Percentiles rank a stretch among this genome's conserved stretches.
phyloP scores from a whole-genome alignment of 2,329 filamentous ascomycete genomes.

The Metarhizium anisopliae region DNA sequence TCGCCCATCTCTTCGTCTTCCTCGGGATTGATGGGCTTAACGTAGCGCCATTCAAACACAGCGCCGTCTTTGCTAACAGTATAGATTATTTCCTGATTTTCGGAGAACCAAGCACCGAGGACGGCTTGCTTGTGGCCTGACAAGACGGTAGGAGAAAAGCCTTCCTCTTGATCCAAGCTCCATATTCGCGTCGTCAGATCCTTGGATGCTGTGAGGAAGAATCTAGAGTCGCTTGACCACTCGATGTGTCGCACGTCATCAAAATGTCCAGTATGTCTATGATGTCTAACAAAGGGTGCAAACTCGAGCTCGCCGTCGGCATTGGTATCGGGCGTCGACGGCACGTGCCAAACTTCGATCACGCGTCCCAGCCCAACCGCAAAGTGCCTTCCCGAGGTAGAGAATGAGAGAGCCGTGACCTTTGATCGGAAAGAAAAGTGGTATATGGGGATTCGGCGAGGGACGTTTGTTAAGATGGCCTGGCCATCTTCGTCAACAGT shows the following conservation, averaged over 20 bases:
- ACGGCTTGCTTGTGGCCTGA: conserved; percentile 87
- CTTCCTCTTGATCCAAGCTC: conserved; percentile 81
- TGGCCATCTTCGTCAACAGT: conserved; percentile 91
- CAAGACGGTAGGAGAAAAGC: conserved; percentile 81
- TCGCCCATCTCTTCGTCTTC: conserved; percentile 52
- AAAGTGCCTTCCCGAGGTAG: conserved; percentile 84
- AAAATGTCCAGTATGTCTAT: conserved; percentile 80
- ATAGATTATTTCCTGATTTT: conserved; percentile 90
- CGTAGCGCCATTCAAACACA: conserved; percentile 87
- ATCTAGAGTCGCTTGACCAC: conserved; percentile 94
- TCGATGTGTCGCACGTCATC: conserved; percentile 79
- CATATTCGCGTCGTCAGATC: conserved; percentile 91
- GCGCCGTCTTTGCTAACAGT: conserved; percentile 97
- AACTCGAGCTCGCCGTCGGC: conserved; percentile 81
- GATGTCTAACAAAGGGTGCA: conserved; percentile 84
- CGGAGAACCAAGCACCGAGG: conserved; percentile 92
- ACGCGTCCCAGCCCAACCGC: conserved; percentile 79
- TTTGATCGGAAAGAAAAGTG: conserved; percentile 90
- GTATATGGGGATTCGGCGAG: conserved; percentile 76
- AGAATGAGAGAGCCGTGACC: conserved; percentile 79
- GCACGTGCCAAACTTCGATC: conserved; percentile 93
- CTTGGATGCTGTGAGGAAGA: conserved; percentile 86
- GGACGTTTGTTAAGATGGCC: conserved; percentile 86
- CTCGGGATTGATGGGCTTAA: conserved; percentile 47
- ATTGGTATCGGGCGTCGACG: conserved; percentile 75